Conservation (phyloP, 768 basidiomycete species). For the Amylocystis lapponica region DNA sequence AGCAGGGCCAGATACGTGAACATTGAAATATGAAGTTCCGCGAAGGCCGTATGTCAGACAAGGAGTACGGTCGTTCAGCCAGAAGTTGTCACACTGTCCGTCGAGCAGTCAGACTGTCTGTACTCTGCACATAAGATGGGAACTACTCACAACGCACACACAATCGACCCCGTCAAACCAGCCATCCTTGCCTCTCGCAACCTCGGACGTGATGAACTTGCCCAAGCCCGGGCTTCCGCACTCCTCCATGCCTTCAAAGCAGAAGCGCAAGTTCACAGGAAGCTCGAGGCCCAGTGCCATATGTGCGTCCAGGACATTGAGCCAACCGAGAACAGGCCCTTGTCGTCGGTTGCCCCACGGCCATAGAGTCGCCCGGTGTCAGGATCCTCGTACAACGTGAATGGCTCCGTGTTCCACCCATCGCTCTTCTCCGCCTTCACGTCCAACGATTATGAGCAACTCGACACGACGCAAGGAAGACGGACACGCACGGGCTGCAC, state of each 20-base stretch:
- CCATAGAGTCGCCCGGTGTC: conserved; percentile 65
- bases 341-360: conserved; percentile 83
- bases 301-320: conserved; percentile 84
- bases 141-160: conserved; percentile 71
- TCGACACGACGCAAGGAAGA: not conserved
- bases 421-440: conserved; percentile 44
- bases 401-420: conserved; percentile 85
- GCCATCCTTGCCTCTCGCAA: conserved; percentile 47
- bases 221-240: conserved; percentile 85
- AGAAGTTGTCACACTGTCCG: conserved; percentile 87
- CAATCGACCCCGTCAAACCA: conserved; percentile 87
- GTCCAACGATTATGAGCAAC: not conserved
- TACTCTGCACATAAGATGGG: not conserved
- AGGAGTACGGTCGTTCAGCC: conserved; percentile 78
- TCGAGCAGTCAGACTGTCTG: no score
- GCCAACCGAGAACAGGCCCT: conserved; percentile 80
- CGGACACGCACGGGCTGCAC: conserved; percentile 67
- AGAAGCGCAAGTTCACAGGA: conserved; percentile 85
- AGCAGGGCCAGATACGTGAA: conserved; percentile 74
- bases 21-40: conserved; percentile 79
- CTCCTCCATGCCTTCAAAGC: conserved; percentile 97
- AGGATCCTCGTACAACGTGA: conserved; percentile 52
- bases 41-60: conserved; percentile 83
- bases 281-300: conserved; percentile 53
- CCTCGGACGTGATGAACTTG: conserved; percentile 71